Evolutionary conservation across 768 basidiomycete species (phyloP), one percentile per base, ranked within the genome.

Genomic region (Galerina marginata): DNA sequence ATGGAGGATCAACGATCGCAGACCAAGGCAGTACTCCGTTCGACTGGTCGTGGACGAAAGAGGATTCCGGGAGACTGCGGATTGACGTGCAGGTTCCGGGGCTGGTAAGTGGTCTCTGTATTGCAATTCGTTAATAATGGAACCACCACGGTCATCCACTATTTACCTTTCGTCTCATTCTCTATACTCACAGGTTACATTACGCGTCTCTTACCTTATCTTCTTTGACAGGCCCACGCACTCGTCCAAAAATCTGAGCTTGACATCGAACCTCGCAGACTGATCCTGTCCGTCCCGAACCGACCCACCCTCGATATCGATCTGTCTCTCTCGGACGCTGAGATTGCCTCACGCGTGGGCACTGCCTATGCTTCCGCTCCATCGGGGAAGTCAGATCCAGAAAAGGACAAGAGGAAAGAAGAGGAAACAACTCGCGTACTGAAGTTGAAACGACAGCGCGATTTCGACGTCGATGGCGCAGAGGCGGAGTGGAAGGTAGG

Each of bases 401-500:
- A 47, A 44, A 49, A 9, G 20, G 48, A 54, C 12, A 47, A 40
- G 68, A 69, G 48, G 64, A 76, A 56, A 66, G 71, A 56, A 63
- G 72, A 59, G 65, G 79, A 61, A 69, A 73, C 72, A 14, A 71
- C 67, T 33, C 72, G 69, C 40, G 68, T 68, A 3, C 68, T 90
- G 52, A 72, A 69, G 58, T 77, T 91, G 39, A 90, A 90, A 65
- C 80, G 84, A 44, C 79, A 83, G 66, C 76, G 86, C 5, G 77
- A 80, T 40, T 78, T 92, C 14, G 80, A 89, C 58, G 83, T 91
- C 0, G 88, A 90, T 23, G 70, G 66, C 2, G 90, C 90, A 0
- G 75, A 69, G 47, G 90, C 89, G 6, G 86, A 91, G 69, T 93
- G 91, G 91, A 79, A 76, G 37, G 79, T 90, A 20, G 82, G 75